These are phyloP conservation scores for Benincasa hispida DNA, from an alignment of 306 rosid genomes.

Conservation along the genomic window DNA sequence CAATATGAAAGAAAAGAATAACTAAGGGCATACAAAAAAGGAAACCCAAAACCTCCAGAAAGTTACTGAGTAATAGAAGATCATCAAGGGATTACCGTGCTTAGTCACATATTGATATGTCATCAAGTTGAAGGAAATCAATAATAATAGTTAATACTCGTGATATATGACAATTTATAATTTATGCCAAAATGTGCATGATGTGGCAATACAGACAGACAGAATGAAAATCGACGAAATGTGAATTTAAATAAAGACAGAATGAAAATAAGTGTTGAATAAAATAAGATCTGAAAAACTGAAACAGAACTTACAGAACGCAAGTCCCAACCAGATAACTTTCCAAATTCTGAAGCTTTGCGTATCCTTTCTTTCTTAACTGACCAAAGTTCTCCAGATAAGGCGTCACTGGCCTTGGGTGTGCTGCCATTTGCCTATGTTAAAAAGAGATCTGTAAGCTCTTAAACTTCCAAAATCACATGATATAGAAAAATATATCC, in stretches of 20 bases:
- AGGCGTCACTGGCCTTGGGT: constrained; percentile 89
- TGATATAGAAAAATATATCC: not conserved
- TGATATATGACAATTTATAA: no score
- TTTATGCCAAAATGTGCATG: not conserved
- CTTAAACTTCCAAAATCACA: constrained; percentile 2
- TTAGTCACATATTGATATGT: not conserved
- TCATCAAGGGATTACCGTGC: not conserved
- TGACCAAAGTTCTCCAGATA: constrained; percentile 97
- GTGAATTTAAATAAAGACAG: not conserved
- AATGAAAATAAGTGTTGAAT: not conserved
- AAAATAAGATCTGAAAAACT: not conserved
- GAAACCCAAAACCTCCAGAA: not conserved
- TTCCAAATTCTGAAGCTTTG: constrained; percentile 60
- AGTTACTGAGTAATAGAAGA: not conserved
- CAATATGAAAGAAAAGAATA: not conserved
- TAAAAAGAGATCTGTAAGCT: constrained; percentile 8
- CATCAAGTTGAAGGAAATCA: not conserved
- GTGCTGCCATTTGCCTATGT: constrained; percentile 66
- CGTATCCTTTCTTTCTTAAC: constrained; percentile 82
- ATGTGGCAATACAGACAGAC: no score
- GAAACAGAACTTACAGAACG: constrained; percentile 58
- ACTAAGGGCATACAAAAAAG: not conserved
- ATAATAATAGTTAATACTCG: not conserved
- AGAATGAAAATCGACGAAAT: no score
- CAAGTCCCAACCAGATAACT: constrained; percentile 81